Base-by-base conservation (phyloP, 2,329 filamentous ascomycete genomes). In the Colletotrichum tamarilloi region DNA sequence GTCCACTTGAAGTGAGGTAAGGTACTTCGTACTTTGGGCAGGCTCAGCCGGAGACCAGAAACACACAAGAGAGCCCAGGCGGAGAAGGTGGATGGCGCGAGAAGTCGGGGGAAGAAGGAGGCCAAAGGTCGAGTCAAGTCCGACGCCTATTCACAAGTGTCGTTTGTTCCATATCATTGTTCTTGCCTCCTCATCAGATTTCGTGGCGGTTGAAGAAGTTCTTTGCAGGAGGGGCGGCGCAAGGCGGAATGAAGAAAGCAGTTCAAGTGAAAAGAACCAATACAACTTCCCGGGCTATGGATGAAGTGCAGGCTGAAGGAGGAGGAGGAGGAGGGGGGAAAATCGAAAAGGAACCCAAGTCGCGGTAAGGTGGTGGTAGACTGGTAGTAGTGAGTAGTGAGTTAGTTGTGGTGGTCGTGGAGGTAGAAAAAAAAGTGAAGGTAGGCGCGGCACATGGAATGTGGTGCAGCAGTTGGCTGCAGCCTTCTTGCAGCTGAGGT, bases 401-500 rank as follows among this genome's bases (percentile, higher is more conserved):
- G 49, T 64, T 42, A n/a, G 14, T 46, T 19, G 26, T 59, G 22
- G 49, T 16, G 22, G 65, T 53, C n/a, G 38, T 19, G 16, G 42
- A 63, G 42, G 62, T 64, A 53, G 62, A 28, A n/a, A 55, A 42
- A 52, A 59, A 67, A 30, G 26, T 32, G 56, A 35, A 53, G 70
- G 70, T 60, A 73, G 73, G 67, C 70, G 66, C 70, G 73, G 73
- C 70, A 75, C 67, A 74, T 75, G 70, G 64, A 63, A 70, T 73
- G 60, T 56, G 70, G 62, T 66, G 49, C 67, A 68, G 57, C 62
- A 42, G 70, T 59, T 73, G 71, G 67, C 71, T 73, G 72, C 72
- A 73, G 68, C 67, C 68, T 74, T 74, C 68, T 74, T 72, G 72
- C 68, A 74, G 68, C 72, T 74, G 62, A 72, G 72, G 72, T 74